A percentile compares a stretch with the other conserved stretches of the same genome.
Evolutionary conservation across 768 basidiomycete genomes (phyloP).

Genomic region (Leccinum incarnatum): DNA sequence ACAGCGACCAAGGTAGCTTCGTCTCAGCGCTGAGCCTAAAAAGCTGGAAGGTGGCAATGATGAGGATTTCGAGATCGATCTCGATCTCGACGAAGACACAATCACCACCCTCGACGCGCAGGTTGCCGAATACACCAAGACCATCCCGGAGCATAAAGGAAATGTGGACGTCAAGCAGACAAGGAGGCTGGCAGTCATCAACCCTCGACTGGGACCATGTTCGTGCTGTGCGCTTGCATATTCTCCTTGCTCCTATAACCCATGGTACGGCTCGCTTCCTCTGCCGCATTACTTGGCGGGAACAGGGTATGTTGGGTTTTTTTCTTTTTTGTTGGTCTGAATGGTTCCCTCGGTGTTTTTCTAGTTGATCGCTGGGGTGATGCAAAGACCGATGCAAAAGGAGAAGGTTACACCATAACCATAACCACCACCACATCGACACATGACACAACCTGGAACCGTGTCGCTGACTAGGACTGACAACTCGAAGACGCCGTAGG

Average conservation of each 20-base stretch:
- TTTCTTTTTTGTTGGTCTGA: too few species aligned
- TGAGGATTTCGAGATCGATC: slow-evolving; percentile 61
- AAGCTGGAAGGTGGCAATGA: slow-evolving; percentile 18
- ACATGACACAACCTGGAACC: too few species aligned
- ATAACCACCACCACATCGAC: too few species aligned
- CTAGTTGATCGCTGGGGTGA: too few species aligned
- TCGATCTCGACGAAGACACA: slow-evolving; percentile 78
- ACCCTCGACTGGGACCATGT: slow-evolving; percentile 98
- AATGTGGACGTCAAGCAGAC: slow-evolving; percentile 47
- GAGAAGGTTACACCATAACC: too few species aligned
- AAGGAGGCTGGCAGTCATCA: slow-evolving; percentile 81
- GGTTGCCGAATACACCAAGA: slow-evolving; percentile 56
- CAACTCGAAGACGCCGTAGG: too few species aligned
- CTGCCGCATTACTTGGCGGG: slow-evolving; percentile 24
- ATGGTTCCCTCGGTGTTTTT: too few species aligned
- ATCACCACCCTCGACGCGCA: slow-evolving; percentile 73
- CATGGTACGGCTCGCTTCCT: slow-evolving; percentile 42
- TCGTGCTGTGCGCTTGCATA: slow-evolving; percentile 80
- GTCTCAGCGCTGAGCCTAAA: slow-evolving; percentile 45
- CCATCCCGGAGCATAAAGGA: slow-evolving; percentile 44
- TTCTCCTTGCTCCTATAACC: slow-evolving; percentile 82
- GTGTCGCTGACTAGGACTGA: too few species aligned
- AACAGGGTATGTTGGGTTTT: too few species aligned
- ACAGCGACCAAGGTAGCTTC: slow-evolving; percentile 46
- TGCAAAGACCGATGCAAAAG: too few species aligned